Evolutionary conservation across 225 moss, liverwort and hornwort genomes (phyloP).

Genomic region (Neckera pumila): DNA sequence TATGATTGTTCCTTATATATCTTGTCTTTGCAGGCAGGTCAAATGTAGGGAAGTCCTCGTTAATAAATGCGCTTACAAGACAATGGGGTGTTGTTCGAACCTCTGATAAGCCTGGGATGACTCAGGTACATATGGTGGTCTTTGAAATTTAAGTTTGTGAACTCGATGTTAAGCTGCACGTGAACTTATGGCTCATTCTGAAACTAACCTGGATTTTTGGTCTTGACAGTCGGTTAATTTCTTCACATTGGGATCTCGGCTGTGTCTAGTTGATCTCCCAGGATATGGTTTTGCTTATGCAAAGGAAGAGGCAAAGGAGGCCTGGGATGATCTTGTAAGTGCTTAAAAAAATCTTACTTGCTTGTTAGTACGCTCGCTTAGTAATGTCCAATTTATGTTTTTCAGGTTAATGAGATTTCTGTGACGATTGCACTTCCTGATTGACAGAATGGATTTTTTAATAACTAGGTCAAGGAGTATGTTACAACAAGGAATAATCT

Average conservation of each 20-base stretch:
- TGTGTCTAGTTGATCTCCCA: slow-evolving; percentile 83
- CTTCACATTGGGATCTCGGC: slow-evolving; percentile 70
- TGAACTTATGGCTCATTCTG: neutral
- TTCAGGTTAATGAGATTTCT: neutral
- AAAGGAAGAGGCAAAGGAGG: slow-evolving; percentile 63
- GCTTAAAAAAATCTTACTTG: neutral
- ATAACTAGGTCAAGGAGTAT: slow-evolving; percentile 70
- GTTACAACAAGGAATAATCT: slow-evolving; percentile 58
- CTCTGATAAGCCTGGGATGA: slow-evolving; percentile 89
- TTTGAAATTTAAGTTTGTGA: neutral
- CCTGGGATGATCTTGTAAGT: slow-evolving; percentile 93
- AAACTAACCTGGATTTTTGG: neutral
- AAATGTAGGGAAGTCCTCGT: slow-evolving; percentile 93
- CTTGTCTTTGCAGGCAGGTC: slow-evolving; percentile 58
- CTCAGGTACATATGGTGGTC: slow-evolving; percentile 29
- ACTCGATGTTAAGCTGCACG: neutral
- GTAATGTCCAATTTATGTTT: neutral
- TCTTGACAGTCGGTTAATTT: slow-evolving; percentile 72
- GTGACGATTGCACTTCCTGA: neutral
- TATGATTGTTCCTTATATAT: neutral
- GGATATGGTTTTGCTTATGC: slow-evolving; percentile 97
- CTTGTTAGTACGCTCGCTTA: neutral
- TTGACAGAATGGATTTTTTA: neutral
- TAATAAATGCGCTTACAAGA: slow-evolving; percentile 83
- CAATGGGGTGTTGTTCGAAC: slow-evolving; percentile 92